These are phyloP conservation scores for Coleophoma crateriformis DNA, from an alignment of 2,329 filamentous ascomycete genomes.

Conservation along the genomic window DNA sequence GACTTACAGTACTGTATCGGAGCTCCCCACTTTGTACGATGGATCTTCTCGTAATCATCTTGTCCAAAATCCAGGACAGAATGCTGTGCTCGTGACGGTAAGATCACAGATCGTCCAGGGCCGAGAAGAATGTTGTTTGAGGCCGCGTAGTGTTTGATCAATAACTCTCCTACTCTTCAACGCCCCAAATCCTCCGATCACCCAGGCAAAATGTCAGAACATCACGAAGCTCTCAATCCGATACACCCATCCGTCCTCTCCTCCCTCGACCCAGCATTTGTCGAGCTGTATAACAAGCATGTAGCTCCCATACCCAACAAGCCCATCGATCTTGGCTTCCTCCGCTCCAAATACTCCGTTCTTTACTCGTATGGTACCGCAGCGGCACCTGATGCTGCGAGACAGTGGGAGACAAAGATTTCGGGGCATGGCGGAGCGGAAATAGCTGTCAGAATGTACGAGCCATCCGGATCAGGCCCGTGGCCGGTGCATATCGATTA, in stretches of 20 bases:
- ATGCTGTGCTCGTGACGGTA: no score
- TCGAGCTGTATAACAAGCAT: constrained; percentile 41
- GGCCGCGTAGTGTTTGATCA: no score
- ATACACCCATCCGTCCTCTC: constrained; percentile 40
- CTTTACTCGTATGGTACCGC: constrained; percentile 40
- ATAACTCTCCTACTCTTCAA: no score
- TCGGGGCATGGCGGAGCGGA: constrained; percentile 26
- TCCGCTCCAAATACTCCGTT: constrained; percentile 36
- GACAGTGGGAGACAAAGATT: constrained; percentile 32
- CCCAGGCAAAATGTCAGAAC: constrained; percentile 3
- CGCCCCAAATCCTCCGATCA: background rate
- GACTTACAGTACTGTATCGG: no score
- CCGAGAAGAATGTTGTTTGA: no score
- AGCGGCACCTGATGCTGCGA: constrained; percentile 33
- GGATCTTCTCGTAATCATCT: no score
- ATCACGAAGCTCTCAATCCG: constrained; percentile 40
- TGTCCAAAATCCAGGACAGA: no score
- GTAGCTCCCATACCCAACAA: constrained; percentile 33
- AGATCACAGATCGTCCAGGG: no score
- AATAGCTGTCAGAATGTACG: constrained; percentile 37
- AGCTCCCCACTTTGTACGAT: no score
- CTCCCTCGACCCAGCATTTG: constrained; percentile 39
- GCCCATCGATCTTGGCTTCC: constrained; percentile 32
- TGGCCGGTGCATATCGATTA: constrained; percentile 44
- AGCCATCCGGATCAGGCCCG: constrained; percentile 32